phyloP scores from a whole-genome alignment of 164 flowering plant genomes.

The Magnolia changhungtana region DNA sequence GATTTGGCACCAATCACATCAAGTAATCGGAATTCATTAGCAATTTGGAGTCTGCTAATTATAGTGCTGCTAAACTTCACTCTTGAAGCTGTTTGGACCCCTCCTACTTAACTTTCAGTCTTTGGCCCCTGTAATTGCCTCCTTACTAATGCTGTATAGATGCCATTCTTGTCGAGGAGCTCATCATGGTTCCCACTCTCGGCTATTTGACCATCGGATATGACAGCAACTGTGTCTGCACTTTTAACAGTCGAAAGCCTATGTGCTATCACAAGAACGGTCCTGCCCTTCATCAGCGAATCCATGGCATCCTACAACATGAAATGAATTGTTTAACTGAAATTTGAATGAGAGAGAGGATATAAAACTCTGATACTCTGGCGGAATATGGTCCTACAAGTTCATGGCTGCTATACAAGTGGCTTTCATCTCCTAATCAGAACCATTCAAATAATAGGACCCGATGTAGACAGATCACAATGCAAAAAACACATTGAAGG shows the following conservation, averaged over 20 bases:
- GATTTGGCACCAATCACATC: too few relatives aligned
- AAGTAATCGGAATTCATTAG: too few relatives aligned
- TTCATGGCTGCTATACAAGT: too few relatives aligned
- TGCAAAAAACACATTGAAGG: too few relatives aligned
- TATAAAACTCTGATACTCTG: not conserved
- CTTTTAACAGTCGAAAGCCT: conserved; percentile 93
- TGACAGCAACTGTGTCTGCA: conserved; percentile 84
- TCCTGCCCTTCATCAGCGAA: conserved; percentile 90
- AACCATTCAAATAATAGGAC: too few relatives aligned
- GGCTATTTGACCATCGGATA: conserved; percentile 91
- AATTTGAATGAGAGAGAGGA: not conserved
- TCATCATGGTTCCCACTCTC: conserved; percentile 89
- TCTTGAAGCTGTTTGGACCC: not conserved
- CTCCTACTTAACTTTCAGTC: conserved; percentile 16
- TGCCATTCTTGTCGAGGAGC: conserved; percentile 70
- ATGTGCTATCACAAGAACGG: conserved; percentile 96
- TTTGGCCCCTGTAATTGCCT: conserved; percentile 76
- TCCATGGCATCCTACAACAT: conserved; percentile 92
- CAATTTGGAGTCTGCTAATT: too few relatives aligned
- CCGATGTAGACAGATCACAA: too few relatives aligned
- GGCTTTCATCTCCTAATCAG: too few relatives aligned
- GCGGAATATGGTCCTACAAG: too few relatives aligned
- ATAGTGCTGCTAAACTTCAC: not conserved
- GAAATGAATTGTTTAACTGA: not conserved
- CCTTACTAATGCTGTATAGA: conserved; percentile 84